Evolutionary conservation across 108 stramenopile species (phyloP).

Genomic region (Skeletonema grethae): DNA sequence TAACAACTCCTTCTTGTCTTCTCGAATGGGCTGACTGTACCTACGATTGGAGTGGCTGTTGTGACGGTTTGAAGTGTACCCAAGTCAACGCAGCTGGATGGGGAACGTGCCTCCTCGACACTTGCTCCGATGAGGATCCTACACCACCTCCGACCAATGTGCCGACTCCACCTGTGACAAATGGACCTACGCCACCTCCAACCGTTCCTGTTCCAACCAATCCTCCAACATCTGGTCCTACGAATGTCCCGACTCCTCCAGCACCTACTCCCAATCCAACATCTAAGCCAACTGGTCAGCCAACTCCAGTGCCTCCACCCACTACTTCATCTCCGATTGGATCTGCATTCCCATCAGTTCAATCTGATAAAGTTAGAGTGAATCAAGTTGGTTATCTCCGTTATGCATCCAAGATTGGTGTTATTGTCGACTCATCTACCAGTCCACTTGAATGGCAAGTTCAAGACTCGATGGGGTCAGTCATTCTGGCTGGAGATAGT

Average conservation of each 20-base stretch:
- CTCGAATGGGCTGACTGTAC: conserved; percentile 12
- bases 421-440: conserved; percentile 21
- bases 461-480: conserved; percentile 27
- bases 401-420: conserved; percentile 33
- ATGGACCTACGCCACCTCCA: conserved; percentile 8
- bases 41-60: conserved; percentile 10
- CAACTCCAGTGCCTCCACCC: conserved; percentile 6
- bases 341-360: neutral
- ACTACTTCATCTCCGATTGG: conserved; percentile 17
- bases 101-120: conserved; percentile 7
- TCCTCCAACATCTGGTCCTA: neutral
- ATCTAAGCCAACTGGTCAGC: neutral
- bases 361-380: conserved; percentile 19
- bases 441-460: conserved; percentile 23
- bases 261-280: conserved; percentile 6
- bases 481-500: conserved; percentile 16
- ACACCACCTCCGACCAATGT: conserved; percentile 12
- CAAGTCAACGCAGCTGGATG: conserved; percentile 12
- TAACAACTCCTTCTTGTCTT: conserved; percentile 5
- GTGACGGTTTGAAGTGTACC: conserved; percentile 16
- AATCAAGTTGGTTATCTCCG: conserved; percentile 40
- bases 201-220: neutral
- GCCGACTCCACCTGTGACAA: conserved; percentile 14
- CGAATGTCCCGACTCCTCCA: neutral
- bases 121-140: neutral